Evolutionary conservation across 345 rosid genomes (phyloP), one percentile per base, ranked within the genome.

Genomic region (Populus deltoides): DNA sequence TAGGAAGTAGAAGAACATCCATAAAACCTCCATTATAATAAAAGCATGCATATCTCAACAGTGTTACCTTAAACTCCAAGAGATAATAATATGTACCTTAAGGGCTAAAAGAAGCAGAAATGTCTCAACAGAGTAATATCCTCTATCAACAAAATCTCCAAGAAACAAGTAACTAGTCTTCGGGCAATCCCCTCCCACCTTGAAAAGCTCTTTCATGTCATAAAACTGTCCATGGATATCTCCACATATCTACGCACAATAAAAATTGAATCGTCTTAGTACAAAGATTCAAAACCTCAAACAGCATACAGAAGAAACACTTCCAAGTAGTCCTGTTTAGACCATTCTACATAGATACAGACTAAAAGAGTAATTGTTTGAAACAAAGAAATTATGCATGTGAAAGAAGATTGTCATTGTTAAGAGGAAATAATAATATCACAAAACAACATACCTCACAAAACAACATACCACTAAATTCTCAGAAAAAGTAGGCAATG

Each of bases 141-240:
- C 99, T 83, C 98, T 86, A 71, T 94, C 99, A 71, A 97, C 99
- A 89, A 97, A 94, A 86, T 97, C 98, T 75, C 97, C 98, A 78
- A 97, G 96, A 86, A 97, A 97, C 85, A 97, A 81, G 86, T 94
- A 97, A 85, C 92, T 94, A 70, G 97, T 94, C 89, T 90, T 91
- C 63, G 98, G 99, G 80, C 98, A 93, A 85, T 93, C 99, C 59
- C 97, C 98, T 43, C 99, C 99, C 15, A 89, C 97, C 83, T 77
- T 92, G 84, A 97, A 97, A 83, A 94, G 99, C 91, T 92, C 98
- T 81, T 91, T 94, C 98, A 97, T 87, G 82, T 97, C 99, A 82
- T 90, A 94, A 83, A 97, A 94, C 85, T 97, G 98, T 35, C 99
- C 98, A 78, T 97, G 99, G 74, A 97, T 94, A 79, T 97, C 99